Evolutionary conservation across 2,329 filamentous ascomycete genomes (phyloP), one percentile per base, ranked within the genome.

Genomic region (Camillea tinctor): DNA sequence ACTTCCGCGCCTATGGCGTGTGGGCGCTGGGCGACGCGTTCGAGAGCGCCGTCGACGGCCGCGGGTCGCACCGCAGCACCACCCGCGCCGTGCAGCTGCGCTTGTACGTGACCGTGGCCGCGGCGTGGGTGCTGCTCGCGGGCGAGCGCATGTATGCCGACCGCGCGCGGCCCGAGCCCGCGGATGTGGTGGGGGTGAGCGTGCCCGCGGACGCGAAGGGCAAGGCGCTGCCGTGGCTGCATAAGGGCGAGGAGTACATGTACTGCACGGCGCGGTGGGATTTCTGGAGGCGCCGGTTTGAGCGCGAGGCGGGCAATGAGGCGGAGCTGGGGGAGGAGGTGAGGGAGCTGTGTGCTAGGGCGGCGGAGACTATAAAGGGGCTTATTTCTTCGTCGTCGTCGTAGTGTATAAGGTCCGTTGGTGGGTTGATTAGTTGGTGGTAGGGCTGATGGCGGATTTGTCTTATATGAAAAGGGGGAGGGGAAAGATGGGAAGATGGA

Each of bases 21-120:
- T 58, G 64, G 50, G 58, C 61, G 22, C n/a, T 66, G 11, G 88
- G 86, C 17, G 36, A 51, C 2, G 59, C 59, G 4, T 26, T 60
- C 8, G 63, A 65, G 49, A 15, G 11, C 11, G 4, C 9, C 21
- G 44, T 7, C n/a, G 40, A 17, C 30, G 58, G 22, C 53, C 36
- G 11, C 3, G 4, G 2, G 8, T 11, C 6, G 23, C 59, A 3
- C 30, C 23, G 23, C 13, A n/a, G 7, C 2, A 15, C 17, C 24
- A 30, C 26, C 3, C 26, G 21, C 52, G 53, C 44, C 21, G 17
- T 9, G 21, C 13, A 50, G 24, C 24, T 21, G 20, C 20, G 20
- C 20, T 54, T 20, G 30, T 17, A 30, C 20, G 17, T 56, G 13
- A 23, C 55, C 0, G 52, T 58, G 3, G 63, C 59, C 2, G 56